Conservation (phyloP, 31 red algal genomes). For the Porphyra umbilicalis region DNA sequence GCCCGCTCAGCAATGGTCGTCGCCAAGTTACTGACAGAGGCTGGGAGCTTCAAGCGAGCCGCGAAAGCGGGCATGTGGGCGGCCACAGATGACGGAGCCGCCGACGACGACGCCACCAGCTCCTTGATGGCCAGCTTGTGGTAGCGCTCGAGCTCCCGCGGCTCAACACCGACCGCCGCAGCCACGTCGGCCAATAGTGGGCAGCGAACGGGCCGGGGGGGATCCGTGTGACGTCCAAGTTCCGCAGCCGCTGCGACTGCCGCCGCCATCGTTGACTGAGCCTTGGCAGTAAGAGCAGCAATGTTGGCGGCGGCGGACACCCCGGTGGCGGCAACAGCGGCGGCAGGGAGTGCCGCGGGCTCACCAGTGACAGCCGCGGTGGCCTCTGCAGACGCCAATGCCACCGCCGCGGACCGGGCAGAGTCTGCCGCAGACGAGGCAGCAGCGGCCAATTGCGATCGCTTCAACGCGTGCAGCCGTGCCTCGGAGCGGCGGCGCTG, state of each 20-base stretch:
- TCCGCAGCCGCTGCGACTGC: not conserved
- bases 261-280: not conserved
- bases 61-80: constrained; percentile 69
- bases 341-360: not conserved
- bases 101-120: constrained; percentile 39
- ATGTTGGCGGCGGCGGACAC: not conserved
- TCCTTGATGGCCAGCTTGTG: constrained; percentile 39
- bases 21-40: constrained; percentile 28
- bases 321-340: not conserved
- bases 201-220: not conserved
- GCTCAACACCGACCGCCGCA: constrained; percentile 47
- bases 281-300: not conserved
- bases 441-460: not conserved
- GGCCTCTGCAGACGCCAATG: not conserved
- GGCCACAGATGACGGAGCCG: constrained; percentile 36
- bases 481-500: constrained; percentile 26
- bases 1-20: constrained; percentile 71
- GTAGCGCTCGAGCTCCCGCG: constrained; percentile 40
- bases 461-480: not conserved
- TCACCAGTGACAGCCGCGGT: not conserved
- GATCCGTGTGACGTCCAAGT: not conserved
- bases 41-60: constrained; percentile 29
- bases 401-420: not conserved
- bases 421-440: not conserved
- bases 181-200: constrained; percentile 42